Evolutionary conservation across 164 flowering plant genomes (phyloP), one percentile per base, ranked within the genome.

Genomic region (Dillenia suffruticosa): DNA sequence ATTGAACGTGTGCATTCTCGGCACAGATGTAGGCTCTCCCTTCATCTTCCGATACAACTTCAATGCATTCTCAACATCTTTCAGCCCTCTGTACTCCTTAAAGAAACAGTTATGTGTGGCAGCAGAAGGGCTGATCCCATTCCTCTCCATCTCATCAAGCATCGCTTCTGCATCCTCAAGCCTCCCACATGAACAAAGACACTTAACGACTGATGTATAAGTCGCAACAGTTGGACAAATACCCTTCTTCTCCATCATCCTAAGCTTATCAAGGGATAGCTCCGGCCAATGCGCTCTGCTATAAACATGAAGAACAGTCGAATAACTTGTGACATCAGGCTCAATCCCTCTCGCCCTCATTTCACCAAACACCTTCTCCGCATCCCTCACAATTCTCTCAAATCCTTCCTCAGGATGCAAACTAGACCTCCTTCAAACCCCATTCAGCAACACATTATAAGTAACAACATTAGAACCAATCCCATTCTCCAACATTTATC

Each of bases 241-340:
- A 61, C 99, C 99, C 44, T 66, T 81, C 63, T 70, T 85, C 60
- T 76, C 85, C 99, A 95, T 95, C 72, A 56, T 40, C 62, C 62
- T 67, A 61, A 89, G 67, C 81, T 80, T 92, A 60, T 82, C 94
- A 8, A 95, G 69, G 5, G 84, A 59, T 63, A 92, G 61, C 58
- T 82, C 76, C 0, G 99, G 96, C 72, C 89, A 92, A 67, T 90
- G 97, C 0, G 92, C 97, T 61, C 97, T 69, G 48, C 97, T 90
- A 74, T 86, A 95, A 49, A 95, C 94, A 71, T 95, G 97, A 45
- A 95, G 76, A 51, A 92, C 80, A 49, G 88, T 87, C 0, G 97
- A 89, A 59, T 82, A 95, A 47, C 96, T 92, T 1, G 87, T 87
- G 10, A 87, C 96, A 76, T 95, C 97, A 4, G 99, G 96, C 63